Percentiles rank a stretch among this genome's conserved stretches.
Evolutionary conservation across 2,329 filamentous ascomycete species (phyloP).

Genomic region (Karstenula rhodostoma): DNA sequence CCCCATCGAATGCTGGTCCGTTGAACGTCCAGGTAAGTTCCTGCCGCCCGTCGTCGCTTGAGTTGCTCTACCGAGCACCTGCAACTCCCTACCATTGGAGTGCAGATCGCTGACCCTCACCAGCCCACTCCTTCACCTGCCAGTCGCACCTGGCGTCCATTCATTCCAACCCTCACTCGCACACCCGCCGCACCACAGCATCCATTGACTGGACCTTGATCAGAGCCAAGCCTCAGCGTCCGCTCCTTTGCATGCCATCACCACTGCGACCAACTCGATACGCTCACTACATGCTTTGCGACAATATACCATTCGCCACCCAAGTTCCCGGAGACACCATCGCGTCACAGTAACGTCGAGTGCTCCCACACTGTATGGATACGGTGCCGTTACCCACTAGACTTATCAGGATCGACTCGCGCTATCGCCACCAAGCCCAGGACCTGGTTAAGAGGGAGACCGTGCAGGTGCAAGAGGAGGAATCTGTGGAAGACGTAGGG

Average conservation of each 20-base stretch:
- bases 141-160: constrained; percentile 50
- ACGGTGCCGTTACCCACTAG: constrained; percentile 25
- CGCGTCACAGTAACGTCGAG: constrained; percentile 27
- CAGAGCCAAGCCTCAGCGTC: constrained; percentile 38
- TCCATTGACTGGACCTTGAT: constrained; percentile 50
- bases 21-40: constrained; percentile 43
- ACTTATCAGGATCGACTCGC: constrained; percentile 36
- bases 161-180: constrained; percentile 44
- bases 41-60: neutral
- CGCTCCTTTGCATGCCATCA: constrained; percentile 40
- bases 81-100: constrained; percentile 29
- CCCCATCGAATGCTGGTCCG: constrained; percentile 41
- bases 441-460: constrained; percentile 20
- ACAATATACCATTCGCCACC: constrained; percentile 30
- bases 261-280: constrained; percentile 32
- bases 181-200: constrained; percentile 26
- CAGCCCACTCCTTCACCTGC: constrained; percentile 39
- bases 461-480: constrained; percentile 23
- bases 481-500: constrained; percentile 18
- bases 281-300: constrained; percentile 42
- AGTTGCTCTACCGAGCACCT: constrained; percentile 9
- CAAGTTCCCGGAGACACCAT: constrained; percentile 27
- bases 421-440: constrained; percentile 32
- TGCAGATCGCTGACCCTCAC: constrained; percentile 35
- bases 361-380: constrained; percentile 40